These are phyloP conservation scores for Amanita pseudoporphyria DNA, from an alignment of 768 basidiomycete species.

Conservation along the genomic window DNA sequence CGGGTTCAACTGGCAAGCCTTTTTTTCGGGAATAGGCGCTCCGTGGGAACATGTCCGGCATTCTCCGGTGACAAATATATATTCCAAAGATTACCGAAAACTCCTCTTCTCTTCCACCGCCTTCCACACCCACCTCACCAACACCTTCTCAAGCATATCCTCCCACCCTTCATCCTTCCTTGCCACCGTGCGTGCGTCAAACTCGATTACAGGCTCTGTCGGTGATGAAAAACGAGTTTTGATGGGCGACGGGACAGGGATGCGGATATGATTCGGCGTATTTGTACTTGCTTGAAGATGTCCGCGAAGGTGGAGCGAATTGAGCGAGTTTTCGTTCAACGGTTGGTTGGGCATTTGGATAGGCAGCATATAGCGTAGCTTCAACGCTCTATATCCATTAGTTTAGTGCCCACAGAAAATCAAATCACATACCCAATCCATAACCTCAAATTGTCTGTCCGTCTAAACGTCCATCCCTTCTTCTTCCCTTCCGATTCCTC, in stretches of 20 bases:
- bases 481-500: slow-evolving; percentile 33
- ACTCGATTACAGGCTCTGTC: slow-evolving; percentile 45
- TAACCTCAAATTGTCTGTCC: slow-evolving; percentile 76
- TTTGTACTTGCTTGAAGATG: slow-evolving; percentile 17
- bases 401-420: background rate
- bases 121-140: slow-evolving; percentile 57
- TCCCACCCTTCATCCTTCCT: slow-evolving; percentile 75
- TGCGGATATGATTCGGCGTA: background rate
- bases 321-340: slow-evolving; percentile 8
- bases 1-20: background rate
- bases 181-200: slow-evolving; percentile 70
- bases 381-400: slow-evolving; percentile 49
- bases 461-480: slow-evolving; percentile 74
- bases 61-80: no score
- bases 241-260: slow-evolving; percentile 14
- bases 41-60: background rate
- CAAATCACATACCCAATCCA: slow-evolving; percentile 66
- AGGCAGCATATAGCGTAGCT: slow-evolving; percentile 71
- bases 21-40: background rate
- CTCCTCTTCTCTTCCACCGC: slow-evolving; percentile 59
- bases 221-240: slow-evolving; percentile 27
- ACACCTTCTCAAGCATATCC: slow-evolving; percentile 55
- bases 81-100: slow-evolving; percentile 15
- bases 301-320: slow-evolving; percentile 2
- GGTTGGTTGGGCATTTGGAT: slow-evolving; percentile 43